Base-by-base conservation (phyloP, 805 yeast genomes). In the Wickerhamiella vanderwaltii region DNA sequence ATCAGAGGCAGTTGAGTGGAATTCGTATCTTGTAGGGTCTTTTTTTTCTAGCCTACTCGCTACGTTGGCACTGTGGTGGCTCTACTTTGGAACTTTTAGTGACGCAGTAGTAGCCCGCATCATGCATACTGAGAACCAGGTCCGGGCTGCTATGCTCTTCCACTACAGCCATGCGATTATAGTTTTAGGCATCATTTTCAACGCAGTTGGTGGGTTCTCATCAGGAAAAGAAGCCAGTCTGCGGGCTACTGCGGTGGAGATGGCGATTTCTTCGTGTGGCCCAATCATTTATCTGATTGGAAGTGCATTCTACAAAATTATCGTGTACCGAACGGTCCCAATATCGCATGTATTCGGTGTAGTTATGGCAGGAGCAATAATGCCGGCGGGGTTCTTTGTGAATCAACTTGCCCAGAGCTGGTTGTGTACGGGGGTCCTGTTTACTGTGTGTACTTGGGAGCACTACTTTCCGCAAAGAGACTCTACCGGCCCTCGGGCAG, bases 41-140 rank as follows among this genome's bases (percentile, higher is more conserved):
- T 32, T 32, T 12, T 32, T 32, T 9, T 23, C 35, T 9, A 32
- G 25, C 5, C 24, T 32, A 16, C 25, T 32, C 4, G 35, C 25
- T 3, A 32, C 35, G 9, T 19, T 32, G 5, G 35, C 35, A 23
- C 18, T 32, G 35, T 32, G 35, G 35, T 32, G 35, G 35, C 35
- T 32, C 7, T 32, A 32, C 24, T 32, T 32, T 32, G 35, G 35
- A 6, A 32, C 35, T 13, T 32, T 25, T 9, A 32, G 24, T 17
- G 20, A 4, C 4, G 35, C 18, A 12, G 35, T 25, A 2, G 25
- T 18, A 9, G 16, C 9, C 5, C 35, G 35, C 7, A 32, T 32
- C 25, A 32, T 25, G 3, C 9, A 18, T 9, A 9, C 23, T 16
- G 6, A 11, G 4, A 32, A 32, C 13, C 35, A 23, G 11, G 35